These are phyloP conservation scores for Penicillium rolfsii DNA, from an alignment of 2,329 filamentous ascomycete species.

Conservation along the genomic window DNA sequence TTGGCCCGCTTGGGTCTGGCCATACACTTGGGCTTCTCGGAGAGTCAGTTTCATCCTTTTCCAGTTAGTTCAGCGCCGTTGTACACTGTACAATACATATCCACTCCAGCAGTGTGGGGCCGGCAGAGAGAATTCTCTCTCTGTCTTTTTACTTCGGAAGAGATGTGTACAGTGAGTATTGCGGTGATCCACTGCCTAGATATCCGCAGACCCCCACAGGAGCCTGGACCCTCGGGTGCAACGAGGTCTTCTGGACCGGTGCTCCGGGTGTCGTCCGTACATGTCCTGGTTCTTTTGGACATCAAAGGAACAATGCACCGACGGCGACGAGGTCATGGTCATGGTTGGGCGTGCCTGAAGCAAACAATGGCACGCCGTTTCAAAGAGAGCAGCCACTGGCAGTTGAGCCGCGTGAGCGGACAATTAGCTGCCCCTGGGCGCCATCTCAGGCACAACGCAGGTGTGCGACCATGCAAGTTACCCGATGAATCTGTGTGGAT, in stretches of 20 bases:
- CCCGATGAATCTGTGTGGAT: not conserved
- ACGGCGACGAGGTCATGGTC: not conserved
- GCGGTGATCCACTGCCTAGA: conserved; percentile 16
- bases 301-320: not conserved
- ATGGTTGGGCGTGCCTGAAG: not conserved
- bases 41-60: not conserved
- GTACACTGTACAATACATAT: not conserved
- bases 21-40: not conserved
- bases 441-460: conserved; percentile 1
- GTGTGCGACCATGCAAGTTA: not conserved
- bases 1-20: conserved; percentile 12
- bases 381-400: not conserved
- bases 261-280: not conserved
- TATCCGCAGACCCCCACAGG: conserved; percentile 14
- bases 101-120: not conserved
- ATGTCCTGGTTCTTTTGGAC: not conserved
- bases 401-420: not conserved
- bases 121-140: not conserved
- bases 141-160: not conserved
- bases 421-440: conserved; percentile 16
- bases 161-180: not conserved
- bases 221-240: conserved; percentile 14
- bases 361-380: not conserved
- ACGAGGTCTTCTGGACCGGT: conserved; percentile 1
- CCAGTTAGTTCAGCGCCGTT: not conserved